Base-by-base conservation (phyloP, 768 basidiomycete species). In the Amanita polypyramis region DNA sequence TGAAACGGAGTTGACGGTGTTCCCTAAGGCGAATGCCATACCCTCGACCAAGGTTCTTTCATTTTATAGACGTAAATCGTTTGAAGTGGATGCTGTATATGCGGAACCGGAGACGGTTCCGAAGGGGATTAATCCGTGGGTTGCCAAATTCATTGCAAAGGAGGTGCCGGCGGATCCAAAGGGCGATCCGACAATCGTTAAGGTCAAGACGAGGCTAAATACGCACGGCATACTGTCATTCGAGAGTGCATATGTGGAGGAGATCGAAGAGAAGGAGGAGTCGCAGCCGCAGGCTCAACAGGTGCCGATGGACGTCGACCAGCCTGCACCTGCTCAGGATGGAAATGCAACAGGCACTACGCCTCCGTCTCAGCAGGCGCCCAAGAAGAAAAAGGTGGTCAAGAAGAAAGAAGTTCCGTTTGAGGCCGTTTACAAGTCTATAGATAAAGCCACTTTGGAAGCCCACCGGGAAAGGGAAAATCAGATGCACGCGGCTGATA, bases 11-110 rank as follows among this genome's bases (percentile, higher is more conserved):
- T 77, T 98, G 52, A 73, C 82, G 54, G 90, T 97, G 36, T 97
- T 94, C 80, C 85, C 87, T 44, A 73, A 73, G 37, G 85, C 84
- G 46, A 95, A 97, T 67, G 58, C 66, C 37, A 75, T 95, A 52
- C 96, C 96, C 4, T 94, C 91, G 19, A 95, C 93, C 62, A 97
- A 97, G 69, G 80, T 94, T 54, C 79, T 98, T 56, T 91, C 91
- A 4, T 96, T 97, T 77, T 88, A 91, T 66, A 84, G 95, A 62
- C 84, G 82, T 58, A 81, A 82, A 33, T 64, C 84, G 3, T 99
- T 99, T 70, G 85, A 88, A 38, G 74, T 99, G 59, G 85, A 94
- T 65, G 86, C 90, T 1, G 66, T 68, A 36, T 98, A 98, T 65
- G 83, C 80, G 11, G 79, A 93, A 14, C 82, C 85, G 2, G 57